Percentiles rank a stretch among this genome's conserved stretches.
Evolutionary conservation across 1,284 basidiomycete species (phyloP).

Genomic region (Cutaneotrichosporon sp.): DNA sequence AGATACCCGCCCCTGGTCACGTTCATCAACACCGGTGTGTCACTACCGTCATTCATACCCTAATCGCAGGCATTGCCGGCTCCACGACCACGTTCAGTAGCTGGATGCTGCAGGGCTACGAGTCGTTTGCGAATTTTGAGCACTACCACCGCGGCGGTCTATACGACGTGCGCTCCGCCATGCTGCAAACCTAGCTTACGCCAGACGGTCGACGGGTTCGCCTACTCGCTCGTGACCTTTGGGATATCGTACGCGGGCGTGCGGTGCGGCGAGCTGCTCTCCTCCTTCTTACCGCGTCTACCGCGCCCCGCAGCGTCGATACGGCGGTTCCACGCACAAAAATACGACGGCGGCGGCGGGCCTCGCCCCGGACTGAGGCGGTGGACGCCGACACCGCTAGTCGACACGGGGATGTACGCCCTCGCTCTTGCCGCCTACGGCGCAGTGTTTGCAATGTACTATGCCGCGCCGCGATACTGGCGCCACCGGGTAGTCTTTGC

Average conservation of each 20-base stretch:
- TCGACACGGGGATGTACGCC: slow-evolving; percentile 37
- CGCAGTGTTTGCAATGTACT: slow-evolving; percentile 67
- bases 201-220: slow-evolving; percentile 80
- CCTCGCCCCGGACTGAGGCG: too few species aligned
- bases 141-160: slow-evolving; percentile 62
- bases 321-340: neutral
- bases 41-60: slow-evolving; percentile 1
- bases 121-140: slow-evolving; percentile 72
- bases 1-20: slow-evolving; percentile 86
- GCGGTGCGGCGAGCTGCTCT: slow-evolving; percentile 34
- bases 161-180: slow-evolving; percentile 59
- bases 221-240: slow-evolving; percentile 64
- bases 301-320: slow-evolving; percentile 58
- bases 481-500: slow-evolving; percentile 78
- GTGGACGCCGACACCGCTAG: slow-evolving; percentile 18
- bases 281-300: slow-evolving; percentile 52
- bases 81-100: slow-evolving; percentile 93
- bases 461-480: slow-evolving; percentile 61
- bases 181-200: slow-evolving; percentile 5
- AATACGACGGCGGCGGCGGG: too few species aligned
- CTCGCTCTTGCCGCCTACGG: slow-evolving; percentile 48
- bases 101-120: slow-evolving; percentile 87
- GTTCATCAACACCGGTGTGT: slow-evolving; percentile 74
- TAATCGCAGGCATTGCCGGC: slow-evolving; percentile 75
- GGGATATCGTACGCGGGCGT: slow-evolving; percentile 57